Evolutionary conservation across 2,329 filamentous ascomycete genomes (phyloP).

Genomic region (Cladorrhinum sp.): DNA sequence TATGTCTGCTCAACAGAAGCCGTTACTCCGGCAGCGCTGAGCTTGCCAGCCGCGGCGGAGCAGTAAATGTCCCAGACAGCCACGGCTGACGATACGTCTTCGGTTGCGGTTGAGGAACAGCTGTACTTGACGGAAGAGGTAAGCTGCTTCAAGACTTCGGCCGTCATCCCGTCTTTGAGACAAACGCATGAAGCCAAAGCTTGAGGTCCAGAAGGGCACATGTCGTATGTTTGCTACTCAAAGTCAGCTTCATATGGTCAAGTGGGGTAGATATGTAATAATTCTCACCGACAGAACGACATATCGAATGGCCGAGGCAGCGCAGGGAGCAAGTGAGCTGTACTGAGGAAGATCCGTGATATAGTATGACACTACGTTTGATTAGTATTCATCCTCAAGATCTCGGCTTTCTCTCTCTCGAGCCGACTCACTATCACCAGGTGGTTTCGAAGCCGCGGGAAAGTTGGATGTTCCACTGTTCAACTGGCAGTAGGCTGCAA

Average conservation of each 20-base stretch:
- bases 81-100: conserved; percentile 46
- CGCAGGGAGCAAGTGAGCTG: conserved; percentile 44
- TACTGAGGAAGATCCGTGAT: conserved; percentile 51
- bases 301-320: conserved; percentile 42
- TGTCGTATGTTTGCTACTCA: conserved; percentile 35
- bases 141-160: conserved; percentile 42
- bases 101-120: conserved; percentile 44
- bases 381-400: not conserved
- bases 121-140: conserved; percentile 42
- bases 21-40: conserved; percentile 40
- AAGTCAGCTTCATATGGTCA: not conserved
- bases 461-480: conserved; percentile 49
- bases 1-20: conserved; percentile 36
- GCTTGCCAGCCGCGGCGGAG: conserved; percentile 44
- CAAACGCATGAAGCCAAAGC: conserved; percentile 53
- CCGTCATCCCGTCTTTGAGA: conserved; percentile 47
- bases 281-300: conserved; percentile 40
- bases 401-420: not conserved
- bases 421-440: conserved; percentile 48
- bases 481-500: conserved; percentile 51
- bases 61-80: conserved; percentile 45
- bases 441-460: conserved; percentile 43
- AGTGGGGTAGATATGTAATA: not conserved
- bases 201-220: conserved; percentile 46
- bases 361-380: conserved; percentile 46